Evolutionary conservation across 192 early-diverging fungal species (phyloP).

Genomic region (Coemansia sp.): DNA sequence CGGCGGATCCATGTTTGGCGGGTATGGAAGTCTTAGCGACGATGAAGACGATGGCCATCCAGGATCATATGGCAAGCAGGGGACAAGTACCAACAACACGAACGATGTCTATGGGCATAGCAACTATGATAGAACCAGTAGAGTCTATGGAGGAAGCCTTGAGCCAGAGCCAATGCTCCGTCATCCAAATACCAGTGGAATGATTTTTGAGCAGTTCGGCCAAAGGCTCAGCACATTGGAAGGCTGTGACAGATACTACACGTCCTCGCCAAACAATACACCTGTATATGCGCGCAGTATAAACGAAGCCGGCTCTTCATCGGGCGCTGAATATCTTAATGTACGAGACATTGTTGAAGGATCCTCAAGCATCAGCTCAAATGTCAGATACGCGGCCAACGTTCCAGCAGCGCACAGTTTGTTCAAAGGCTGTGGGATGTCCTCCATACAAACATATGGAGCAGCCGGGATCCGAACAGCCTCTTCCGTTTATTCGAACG

Average conservation of each 20-base stretch:
- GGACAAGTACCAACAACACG: constrained; percentile 5
- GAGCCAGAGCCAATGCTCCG: neutral
- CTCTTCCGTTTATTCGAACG: neutral
- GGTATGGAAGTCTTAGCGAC: constrained; percentile 33
- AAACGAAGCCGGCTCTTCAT: constrained; percentile 3
- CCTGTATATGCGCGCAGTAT: constrained; percentile 21
- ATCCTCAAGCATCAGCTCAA: constrained; percentile 19
- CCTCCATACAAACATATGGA: neutral
- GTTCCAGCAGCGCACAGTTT: neutral
- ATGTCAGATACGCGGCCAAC: constrained; percentile 15
- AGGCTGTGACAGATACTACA: constrained; percentile 7
- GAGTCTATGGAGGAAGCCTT: neutral
- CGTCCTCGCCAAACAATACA: constrained; percentile 28
- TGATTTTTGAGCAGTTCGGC: neutral
- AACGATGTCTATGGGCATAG: constrained; percentile 2
- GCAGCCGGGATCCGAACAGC: neutral
- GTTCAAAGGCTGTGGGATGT: neutral
- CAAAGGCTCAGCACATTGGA: neutral
- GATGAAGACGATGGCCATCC: constrained; percentile 20
- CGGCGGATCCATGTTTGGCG: constrained; percentile 26
- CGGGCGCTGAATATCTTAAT: neutral
- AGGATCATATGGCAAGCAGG: neutral
- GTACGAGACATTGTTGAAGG: constrained; percentile 4
- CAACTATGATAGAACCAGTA: neutral
- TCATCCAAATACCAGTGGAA: neutral